Conservation (phyloP, 2,329 filamentous ascomycete species). For the Alternaria incomplexa region DNA sequence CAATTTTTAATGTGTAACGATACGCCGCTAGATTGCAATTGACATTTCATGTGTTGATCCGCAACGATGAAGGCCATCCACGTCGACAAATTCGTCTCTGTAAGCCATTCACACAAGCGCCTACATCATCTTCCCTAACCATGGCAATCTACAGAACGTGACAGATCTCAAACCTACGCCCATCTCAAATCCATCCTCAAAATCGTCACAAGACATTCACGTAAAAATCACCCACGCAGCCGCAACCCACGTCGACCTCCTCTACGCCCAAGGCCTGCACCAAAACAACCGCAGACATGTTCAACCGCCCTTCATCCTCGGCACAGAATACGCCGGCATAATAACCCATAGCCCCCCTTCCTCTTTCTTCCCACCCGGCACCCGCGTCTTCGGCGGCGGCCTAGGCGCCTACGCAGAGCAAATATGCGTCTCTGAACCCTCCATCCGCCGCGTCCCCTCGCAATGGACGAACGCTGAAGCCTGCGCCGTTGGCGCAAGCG, state of each 20-base stretch:
- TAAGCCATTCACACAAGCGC: background rate
- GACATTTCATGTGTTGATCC: background rate
- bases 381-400: slow-evolving; percentile 61
- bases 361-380: slow-evolving; percentile 52
- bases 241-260: slow-evolving; percentile 66
- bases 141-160: slow-evolving; percentile 33
- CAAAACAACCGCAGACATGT: slow-evolving; percentile 66
- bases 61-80: slow-evolving; percentile 29
- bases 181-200: slow-evolving; percentile 40
- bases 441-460: slow-evolving; percentile 54
- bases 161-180: slow-evolving; percentile 28
- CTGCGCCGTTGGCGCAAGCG: slow-evolving; percentile 61
- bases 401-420: slow-evolving; percentile 62
- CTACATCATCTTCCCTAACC: background rate
- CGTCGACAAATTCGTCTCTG: slow-evolving; percentile 20
- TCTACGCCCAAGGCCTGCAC: slow-evolving; percentile 64
- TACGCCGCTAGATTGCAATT: background rate
- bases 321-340: slow-evolving; percentile 66
- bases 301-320: slow-evolving; percentile 63
- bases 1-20: background rate
- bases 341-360: slow-evolving; percentile 50
- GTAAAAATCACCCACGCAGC: slow-evolving; percentile 62
- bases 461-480: slow-evolving; percentile 57
- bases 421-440: slow-evolving; percentile 51
- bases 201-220: slow-evolving; percentile 47